Conservation (phyloP, 441 rosid species). For the Arabidopsis lyrata region DNA sequence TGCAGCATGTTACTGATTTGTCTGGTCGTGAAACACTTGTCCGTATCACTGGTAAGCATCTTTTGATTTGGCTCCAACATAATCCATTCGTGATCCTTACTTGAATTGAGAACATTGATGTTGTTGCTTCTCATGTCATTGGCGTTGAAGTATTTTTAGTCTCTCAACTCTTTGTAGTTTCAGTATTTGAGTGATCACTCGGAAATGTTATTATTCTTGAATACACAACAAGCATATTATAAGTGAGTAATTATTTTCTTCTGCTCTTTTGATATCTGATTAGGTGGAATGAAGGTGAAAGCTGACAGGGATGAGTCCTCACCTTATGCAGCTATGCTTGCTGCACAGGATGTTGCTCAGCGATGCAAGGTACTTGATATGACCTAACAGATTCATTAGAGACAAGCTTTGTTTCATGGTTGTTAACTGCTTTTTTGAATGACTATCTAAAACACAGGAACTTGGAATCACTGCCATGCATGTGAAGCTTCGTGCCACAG, state of each 20-base stretch:
- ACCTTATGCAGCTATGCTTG: conserved; percentile 86
- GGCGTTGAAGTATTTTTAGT: neutral
- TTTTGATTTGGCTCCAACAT: too few species aligned
- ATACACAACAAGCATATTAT: neutral
- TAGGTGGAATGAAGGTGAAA: conserved; percentile 77
- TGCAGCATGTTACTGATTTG: conserved; percentile 73
- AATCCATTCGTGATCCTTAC: neutral
- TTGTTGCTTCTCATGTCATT: neutral
- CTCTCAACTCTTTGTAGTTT: neutral
- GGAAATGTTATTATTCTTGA: neutral
- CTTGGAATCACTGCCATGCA: conserved; percentile 77
- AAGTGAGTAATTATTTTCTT: neutral
- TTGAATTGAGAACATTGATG: neutral
- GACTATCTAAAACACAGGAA: conserved; percentile 47
- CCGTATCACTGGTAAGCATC: conserved; percentile 61
- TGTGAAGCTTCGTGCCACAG: conserved; percentile 75
- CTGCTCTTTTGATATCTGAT: neutral
- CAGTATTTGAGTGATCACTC: neutral
- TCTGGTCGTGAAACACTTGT: conserved; percentile 79
- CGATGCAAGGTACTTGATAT: conserved; percentile 60
- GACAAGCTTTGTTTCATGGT: neutral
- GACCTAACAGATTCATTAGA: too few species aligned
- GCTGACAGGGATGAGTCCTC: conserved; percentile 78
- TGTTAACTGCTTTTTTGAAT: neutral
- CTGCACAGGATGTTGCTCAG: conserved; percentile 74